phyloP scores from a whole-genome alignment of 495 filamentous ascomycete genomes.

The Rostrohypoxylon terebratum region DNA sequence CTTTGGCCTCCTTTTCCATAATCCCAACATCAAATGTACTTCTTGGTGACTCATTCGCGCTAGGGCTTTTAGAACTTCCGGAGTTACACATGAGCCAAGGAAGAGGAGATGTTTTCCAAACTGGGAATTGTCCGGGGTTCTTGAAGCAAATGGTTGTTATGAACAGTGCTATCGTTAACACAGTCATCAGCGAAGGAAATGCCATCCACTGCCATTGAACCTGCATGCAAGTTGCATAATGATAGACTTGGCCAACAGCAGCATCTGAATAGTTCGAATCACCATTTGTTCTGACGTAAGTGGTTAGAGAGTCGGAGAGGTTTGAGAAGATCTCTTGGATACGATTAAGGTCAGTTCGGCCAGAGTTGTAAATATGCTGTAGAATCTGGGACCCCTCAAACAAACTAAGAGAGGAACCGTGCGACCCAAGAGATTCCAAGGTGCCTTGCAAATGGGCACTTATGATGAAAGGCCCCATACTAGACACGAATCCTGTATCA shows the following conservation, averaged over 20 bases:
- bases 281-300: neutral
- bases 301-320: neutral
- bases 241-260: neutral
- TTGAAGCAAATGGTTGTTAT: neutral
- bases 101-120: constrained; percentile 4
- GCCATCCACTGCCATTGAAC: constrained; percentile 7
- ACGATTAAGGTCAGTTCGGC: neutral
- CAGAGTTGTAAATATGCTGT: neutral
- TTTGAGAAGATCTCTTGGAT: neutral
- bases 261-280: neutral
- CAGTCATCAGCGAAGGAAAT: neutral
- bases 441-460: neutral
- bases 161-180: neutral
- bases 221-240: neutral
- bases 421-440: neutral
- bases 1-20: constrained; percentile 1
- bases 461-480: too few species aligned
- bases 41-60: neutral
- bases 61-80: neutral
- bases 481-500: neutral
- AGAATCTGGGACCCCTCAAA: neutral
- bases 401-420: too few species aligned
- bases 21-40: neutral
- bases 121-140: neutral
- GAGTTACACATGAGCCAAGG: neutral